Evolutionary conservation across 768 basidiomycete species (phyloP).

Genomic region (Collybia mongolica): DNA sequence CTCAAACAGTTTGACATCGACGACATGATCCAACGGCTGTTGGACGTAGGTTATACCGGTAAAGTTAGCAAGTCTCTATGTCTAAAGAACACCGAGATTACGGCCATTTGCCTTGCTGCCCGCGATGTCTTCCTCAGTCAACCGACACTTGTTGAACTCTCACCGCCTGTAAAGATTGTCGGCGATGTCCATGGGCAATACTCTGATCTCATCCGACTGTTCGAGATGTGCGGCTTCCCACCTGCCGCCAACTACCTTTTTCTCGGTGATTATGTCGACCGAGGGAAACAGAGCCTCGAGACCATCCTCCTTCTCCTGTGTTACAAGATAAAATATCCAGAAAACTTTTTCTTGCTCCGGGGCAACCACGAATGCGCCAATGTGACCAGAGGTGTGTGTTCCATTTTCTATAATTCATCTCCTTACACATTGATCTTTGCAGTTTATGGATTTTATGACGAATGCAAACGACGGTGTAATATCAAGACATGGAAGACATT

Average conservation of each 20-base stretch:
- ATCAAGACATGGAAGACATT: slow-evolving; percentile 99
- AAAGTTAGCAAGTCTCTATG: slow-evolving; percentile 96
- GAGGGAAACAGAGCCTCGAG: slow-evolving; percentile 97
- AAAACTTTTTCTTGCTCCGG: slow-evolving; percentile 97
- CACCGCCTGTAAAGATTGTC: slow-evolving; percentile 98
- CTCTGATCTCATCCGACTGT: slow-evolving; percentile 95
- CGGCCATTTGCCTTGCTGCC: slow-evolving; percentile 90
- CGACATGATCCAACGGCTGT: slow-evolving; percentile 94
- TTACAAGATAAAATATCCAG: slow-evolving; percentile 99
- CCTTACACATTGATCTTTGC: slow-evolving; percentile 16
- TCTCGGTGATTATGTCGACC: slow-evolving; percentile 98
- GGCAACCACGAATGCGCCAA: slow-evolving; percentile 99
- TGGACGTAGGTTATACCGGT: slow-evolving; percentile 96
- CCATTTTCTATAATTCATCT: slow-evolving; percentile 2
- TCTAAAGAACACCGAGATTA: slow-evolving; percentile 96
- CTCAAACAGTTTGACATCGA: slow-evolving; percentile 85
- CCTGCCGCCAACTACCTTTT: slow-evolving; percentile 97
- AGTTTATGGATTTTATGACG: slow-evolving; percentile 99
- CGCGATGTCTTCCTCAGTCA: slow-evolving; percentile 95
- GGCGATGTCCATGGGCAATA: slow-evolving; percentile 99
- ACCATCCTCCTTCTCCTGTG: slow-evolving; percentile 95
- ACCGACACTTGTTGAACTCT: slow-evolving; percentile 95
- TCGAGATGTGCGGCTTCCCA: slow-evolving; percentile 99
- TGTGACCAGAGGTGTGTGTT: slow-evolving; percentile 82
- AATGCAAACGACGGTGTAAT: slow-evolving; percentile 98